Base-by-base conservation (phyloP, 768 basidiomycete genomes). In the Paxillus rubicundulus region DNA sequence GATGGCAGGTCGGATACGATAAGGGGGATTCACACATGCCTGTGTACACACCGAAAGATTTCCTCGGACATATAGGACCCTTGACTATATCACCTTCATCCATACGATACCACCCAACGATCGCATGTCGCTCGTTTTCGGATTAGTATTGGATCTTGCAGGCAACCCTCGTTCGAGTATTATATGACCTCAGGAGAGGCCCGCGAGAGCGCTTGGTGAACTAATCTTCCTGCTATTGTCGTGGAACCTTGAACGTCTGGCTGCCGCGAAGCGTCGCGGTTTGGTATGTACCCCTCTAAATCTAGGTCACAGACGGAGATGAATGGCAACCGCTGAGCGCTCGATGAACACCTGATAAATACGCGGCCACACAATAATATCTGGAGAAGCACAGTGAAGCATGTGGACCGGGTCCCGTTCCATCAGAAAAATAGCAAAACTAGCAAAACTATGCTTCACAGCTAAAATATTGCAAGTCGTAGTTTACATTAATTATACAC, bases 1-100 rank as follows among this genome's bases (percentile, higher is more conserved):
- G 55, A 51, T 77, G 24, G 24, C 54, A 16, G 59, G 62, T 8
- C 54, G 57, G 42, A 58, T 67, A 50, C 64, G 64, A 44, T 66
- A 27, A 39, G 18, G 21, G 57, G 38, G 17, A 38, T 21, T 16
- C 2, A 4, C 24, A 24, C 24, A 24, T 24, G 24, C 24, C 4
- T 5, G 24, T 2, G 24, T 24, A 24, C 24, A 24, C 6, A 6
- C 13, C 33, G 12, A 20, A 10, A 14, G 18, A 49, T 49, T 8
- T 36, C 24, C 20, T 38, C 18, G 24, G 14, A 24, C 16, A 16
- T 24, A 21, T 6, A 42, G 18, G 41, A 20, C 12, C 20, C 6
- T 38, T n/a, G 37, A 38, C 17, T 38, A 18, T 38, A 18, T n/a
- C 17, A 38, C 7, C 6, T 10, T 18, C 17, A 8, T 17, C 17